A percentile compares a stretch with the other conserved stretches of the same genome.
These are phyloP conservation scores for Colletotrichum tropicicola DNA, from an alignment of 2,329 filamentous ascomycete genomes.

Conservation along the genomic window DNA sequence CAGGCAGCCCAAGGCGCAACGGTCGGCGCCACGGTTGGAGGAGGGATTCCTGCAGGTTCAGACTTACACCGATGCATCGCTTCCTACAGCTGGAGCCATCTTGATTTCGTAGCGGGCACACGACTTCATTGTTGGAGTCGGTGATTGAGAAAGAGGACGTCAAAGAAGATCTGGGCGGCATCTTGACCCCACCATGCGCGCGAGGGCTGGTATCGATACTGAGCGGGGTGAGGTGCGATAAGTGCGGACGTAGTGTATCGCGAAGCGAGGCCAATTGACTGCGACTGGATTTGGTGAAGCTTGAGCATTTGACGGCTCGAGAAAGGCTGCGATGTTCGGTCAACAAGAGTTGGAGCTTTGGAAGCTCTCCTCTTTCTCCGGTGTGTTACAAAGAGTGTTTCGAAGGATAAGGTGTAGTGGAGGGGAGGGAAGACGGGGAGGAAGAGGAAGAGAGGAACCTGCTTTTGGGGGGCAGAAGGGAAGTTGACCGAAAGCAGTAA, in stretches of 20 bases:
- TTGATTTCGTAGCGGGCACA: constrained; percentile 94
- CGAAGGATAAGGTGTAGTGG: constrained; percentile 31
- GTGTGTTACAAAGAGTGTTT: constrained; percentile 40
- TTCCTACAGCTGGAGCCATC: constrained; percentile 98
- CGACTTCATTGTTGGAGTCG: constrained; percentile 93
- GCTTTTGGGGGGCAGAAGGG: constrained; percentile 30
- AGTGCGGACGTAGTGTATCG: constrained; percentile 32
- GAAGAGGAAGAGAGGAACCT: constrained; percentile 33
- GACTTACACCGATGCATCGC: constrained; percentile 95
- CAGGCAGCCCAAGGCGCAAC: constrained; percentile 4
- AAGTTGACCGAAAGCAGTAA: constrained; percentile 32
- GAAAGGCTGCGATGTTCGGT: constrained; percentile 12
- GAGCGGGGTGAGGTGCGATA: constrained; percentile 40
- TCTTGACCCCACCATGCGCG: constrained; percentile 71
- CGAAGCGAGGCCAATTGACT: constrained; percentile 43
- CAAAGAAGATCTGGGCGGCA: constrained; percentile 89
- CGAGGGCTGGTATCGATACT: constrained; percentile 43
- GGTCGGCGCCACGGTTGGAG: constrained; percentile 6
- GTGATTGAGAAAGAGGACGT: constrained; percentile 92
- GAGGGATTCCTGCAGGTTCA: constrained; percentile 8
- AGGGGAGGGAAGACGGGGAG: constrained; percentile 33
- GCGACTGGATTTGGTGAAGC: constrained; percentile 31
- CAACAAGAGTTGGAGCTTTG: constrained; percentile 24
- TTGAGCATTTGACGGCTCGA: constrained; percentile 24
- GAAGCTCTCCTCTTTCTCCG: constrained; percentile 28